These are phyloP conservation scores for Neckera pumila DNA, from an alignment of 225 moss, liverwort and hornwort species.

Conservation along the genomic window DNA sequence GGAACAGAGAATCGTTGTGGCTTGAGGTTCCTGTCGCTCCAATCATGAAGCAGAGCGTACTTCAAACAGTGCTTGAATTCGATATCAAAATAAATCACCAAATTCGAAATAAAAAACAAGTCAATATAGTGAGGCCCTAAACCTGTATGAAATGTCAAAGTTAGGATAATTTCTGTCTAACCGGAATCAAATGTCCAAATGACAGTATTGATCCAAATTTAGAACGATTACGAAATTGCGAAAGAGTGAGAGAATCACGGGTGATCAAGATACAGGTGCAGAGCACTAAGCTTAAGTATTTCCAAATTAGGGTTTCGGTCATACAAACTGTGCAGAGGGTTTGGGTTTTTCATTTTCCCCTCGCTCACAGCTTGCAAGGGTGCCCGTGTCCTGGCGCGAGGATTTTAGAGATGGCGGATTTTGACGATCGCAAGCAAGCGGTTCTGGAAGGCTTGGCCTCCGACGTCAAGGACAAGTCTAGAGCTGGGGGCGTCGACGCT, in stretches of 20 bases:
- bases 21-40: background rate
- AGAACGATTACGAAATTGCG: background rate
- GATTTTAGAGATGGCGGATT: constrained; percentile 31
- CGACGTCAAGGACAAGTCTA: constrained; percentile 61
- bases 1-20: background rate
- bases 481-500: constrained; percentile 80
- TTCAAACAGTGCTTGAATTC: background rate
- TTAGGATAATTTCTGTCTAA: background rate
- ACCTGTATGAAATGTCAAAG: background rate
- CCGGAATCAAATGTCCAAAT: background rate
- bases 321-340: background rate
- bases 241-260: background rate
- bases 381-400: background rate
- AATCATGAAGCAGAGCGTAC: background rate
- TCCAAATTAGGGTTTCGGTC: background rate
- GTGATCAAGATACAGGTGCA: background rate
- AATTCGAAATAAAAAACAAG: background rate
- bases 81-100: background rate
- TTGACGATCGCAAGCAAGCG: constrained; percentile 58
- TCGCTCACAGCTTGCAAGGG: background rate
- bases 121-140: background rate
- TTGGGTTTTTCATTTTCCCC: background rate
- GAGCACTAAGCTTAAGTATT: background rate
- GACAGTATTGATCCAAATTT: background rate
- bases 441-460: constrained; percentile 54